Evolutionary conservation across 768 basidiomycete genomes (phyloP), one percentile per base, ranked within the genome.

Genomic region (Candolleomyces eurysporus): DNA sequence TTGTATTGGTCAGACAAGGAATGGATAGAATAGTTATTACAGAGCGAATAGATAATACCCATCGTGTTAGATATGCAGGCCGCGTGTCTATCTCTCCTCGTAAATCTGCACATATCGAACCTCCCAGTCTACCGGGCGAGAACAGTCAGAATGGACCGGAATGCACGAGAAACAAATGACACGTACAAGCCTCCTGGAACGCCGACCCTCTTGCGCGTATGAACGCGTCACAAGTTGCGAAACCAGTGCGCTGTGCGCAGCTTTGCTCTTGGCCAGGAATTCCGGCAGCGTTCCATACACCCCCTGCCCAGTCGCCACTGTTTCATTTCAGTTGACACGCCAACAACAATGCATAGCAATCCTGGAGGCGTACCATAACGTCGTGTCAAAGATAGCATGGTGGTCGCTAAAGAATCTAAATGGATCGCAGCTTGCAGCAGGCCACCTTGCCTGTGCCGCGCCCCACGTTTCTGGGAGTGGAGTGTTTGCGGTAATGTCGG

Each of bases 271-370:
- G 94, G 56, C 94, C 94, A 17, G 91, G 91, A 57, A 89, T 82
- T 32, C 92, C 92, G 54, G 88, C 74, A 22, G 67, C 63, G 53
- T 74, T 76, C 95, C 95, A 98, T n/a, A 85, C 89, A 50, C 76
- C 77, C 52, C 87, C 85, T 11, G 94, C 94, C 95, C 94, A 98
- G 65, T 96, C 91, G 61, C 94, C 94, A 67, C 92, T 89, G 50
- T 30, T 48, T 19, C 46, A 42, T 32, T 17, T 57, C 21, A 64
- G 31, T 16, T 9, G 36, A 21, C 3, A 14, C n/a, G 40, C 60
- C 19, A 63, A 30, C 5, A 17, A 11, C 14, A 39, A 26, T 26
- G 17, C 17, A 53, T 30, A 31, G 19, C 48, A 54, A 16, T 65
- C 65, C 65, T 61, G 60, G 62, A 9, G 39, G 67, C 83, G 57